Percentiles rank a stretch among this genome's conserved stretches.
These are phyloP conservation scores for Paraphysoderma sedebokerense DNA, from an alignment of 371 early-diverging fungal species.

Conservation along the genomic window DNA sequence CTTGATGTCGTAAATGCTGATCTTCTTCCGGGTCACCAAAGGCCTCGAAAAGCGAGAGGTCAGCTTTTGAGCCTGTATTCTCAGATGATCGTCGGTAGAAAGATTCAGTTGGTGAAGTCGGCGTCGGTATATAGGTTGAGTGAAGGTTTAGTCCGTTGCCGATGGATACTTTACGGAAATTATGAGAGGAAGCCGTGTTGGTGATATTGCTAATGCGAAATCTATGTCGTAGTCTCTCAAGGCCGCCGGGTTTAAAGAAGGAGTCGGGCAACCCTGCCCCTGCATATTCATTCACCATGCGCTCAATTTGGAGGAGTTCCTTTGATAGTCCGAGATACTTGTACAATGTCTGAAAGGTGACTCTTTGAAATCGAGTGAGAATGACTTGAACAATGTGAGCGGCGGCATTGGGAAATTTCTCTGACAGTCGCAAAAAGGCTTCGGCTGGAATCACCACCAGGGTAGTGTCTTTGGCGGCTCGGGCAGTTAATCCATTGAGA, in stretches of 20 bases:
- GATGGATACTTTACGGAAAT: no score
- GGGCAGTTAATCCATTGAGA: conserved; percentile 44
- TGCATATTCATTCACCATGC: conserved; percentile 47
- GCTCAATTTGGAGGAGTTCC: conserved; percentile 67
- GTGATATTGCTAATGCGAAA: conserved; percentile 13
- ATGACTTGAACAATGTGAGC: conserved; percentile 93
- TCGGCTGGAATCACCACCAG: conserved; percentile 87
- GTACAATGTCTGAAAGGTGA: conserved; percentile 79
- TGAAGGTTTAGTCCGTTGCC: no score
- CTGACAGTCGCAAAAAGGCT: conserved; percentile 71
- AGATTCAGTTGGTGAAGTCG: no score
- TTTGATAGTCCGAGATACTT: conserved; percentile 80
- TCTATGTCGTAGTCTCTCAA: conserved; percentile 47
- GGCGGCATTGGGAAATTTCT: conserved; percentile 81
- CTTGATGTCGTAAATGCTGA: conserved; percentile 33
- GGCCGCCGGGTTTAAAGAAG: conserved; percentile 40
- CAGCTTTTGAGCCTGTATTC: no score
- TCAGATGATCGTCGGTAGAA: no score
- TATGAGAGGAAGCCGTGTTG: conserved; percentile 4
- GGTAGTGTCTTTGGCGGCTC: conserved; percentile 75
- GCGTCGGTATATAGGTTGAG: no score
- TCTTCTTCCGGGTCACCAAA: conserved; percentile 37
- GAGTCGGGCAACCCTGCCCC: conserved; percentile 26
- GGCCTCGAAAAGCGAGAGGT: no score
- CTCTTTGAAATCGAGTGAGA: conserved; percentile 84